A percentile compares a stretch with the other conserved stretches of the same genome.
Evolutionary conservation across 257 asterid genomes (phyloP).

Genomic region (Ilex asprella): DNA sequence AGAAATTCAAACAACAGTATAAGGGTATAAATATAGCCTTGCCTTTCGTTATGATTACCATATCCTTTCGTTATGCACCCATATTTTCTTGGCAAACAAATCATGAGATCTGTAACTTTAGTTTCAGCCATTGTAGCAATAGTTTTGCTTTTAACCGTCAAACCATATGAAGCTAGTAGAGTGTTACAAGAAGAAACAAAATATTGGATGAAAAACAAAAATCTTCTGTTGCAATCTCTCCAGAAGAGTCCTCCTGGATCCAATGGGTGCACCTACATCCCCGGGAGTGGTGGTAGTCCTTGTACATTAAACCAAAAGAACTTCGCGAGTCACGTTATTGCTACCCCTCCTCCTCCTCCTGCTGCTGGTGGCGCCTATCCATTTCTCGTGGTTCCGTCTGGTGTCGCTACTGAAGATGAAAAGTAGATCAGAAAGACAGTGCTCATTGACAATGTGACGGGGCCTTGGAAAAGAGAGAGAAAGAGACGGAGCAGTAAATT

Average conservation of each 20-base stretch:
- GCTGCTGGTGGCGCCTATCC: conserved; percentile 14
- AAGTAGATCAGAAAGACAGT: too few relatives aligned
- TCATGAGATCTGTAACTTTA: background rate
- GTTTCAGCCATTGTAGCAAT: conserved; percentile 1
- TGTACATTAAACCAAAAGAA: conserved; percentile 27
- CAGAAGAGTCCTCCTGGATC: conserved; percentile 22
- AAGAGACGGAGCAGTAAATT: too few relatives aligned
- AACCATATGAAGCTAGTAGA: conserved; percentile 25
- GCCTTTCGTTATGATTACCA: too few relatives aligned
- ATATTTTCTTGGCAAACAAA: too few relatives aligned
- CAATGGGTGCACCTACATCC: conserved; percentile 18
- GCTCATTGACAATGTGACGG: too few relatives aligned
- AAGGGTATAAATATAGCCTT: too few relatives aligned
- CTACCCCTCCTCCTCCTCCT: background rate
- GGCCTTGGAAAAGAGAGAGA: too few relatives aligned
- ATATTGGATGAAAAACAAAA: conserved; percentile 6
- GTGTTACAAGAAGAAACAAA: conserved; percentile 15
- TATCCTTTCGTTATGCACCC: too few relatives aligned
- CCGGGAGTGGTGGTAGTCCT: conserved; percentile 15
- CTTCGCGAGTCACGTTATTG: conserved; percentile 24
- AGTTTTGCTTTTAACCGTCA: conserved; percentile 5
- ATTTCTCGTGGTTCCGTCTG: conserved; percentile 20
- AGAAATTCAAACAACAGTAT: background rate
- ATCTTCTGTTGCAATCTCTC: conserved; percentile 25
- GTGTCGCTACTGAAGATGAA: conserved; percentile 17